Evolutionary conservation across 768 basidiomycete genomes (phyloP), one percentile per base, ranked within the genome.

Genomic region (Cystobasidium tubakii): DNA sequence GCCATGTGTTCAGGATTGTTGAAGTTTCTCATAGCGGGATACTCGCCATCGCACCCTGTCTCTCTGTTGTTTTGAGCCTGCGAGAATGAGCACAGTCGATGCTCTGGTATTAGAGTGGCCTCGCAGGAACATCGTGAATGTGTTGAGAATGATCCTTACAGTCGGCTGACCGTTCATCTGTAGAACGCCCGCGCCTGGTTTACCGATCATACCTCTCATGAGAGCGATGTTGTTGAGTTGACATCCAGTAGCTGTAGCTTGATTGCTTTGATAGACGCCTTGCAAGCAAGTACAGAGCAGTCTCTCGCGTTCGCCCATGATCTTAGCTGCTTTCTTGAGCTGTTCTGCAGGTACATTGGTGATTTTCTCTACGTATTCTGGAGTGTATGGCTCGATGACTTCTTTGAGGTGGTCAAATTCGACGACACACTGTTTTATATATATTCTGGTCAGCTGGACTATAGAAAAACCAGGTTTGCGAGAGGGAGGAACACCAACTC

Each of bases 81-180:
- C n/a, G n/a, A n/a, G n/a, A n/a, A n/a, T n/a, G n/a, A n/a, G 39
- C 39, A 39, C 15, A 39, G 6, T 6, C 15, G 39, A 39, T 6
- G 6, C 15, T 39, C 7, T 39, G 6, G 6, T 6, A 15, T 39
- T 39, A 39, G 7, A 39, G 39, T 15, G 7, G 15, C 39, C 39
- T 39, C 15, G 39, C 7, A 39, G 15, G 39, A 15, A 39, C 15
- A 15, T 39, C 6, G 39, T 15, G 39, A 39, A 39, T n/a, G n/a
- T n/a, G n/a, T n/a, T n/a, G n/a, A n/a, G n/a, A n/a, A n/a, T n/a
- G n/a, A n/a, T n/a, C 7, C 39, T 39, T 39, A 39, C 39, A 1
- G 77, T 78, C 1, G 77, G 77, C 66, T 78, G 77, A 0, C 77
- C 77, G 53, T 78, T 78, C 76, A 78, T 76, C 74, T 78, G 66